phyloP scores from a whole-genome alignment of 139 green algal species.

The Micractinium sp. region DNA sequence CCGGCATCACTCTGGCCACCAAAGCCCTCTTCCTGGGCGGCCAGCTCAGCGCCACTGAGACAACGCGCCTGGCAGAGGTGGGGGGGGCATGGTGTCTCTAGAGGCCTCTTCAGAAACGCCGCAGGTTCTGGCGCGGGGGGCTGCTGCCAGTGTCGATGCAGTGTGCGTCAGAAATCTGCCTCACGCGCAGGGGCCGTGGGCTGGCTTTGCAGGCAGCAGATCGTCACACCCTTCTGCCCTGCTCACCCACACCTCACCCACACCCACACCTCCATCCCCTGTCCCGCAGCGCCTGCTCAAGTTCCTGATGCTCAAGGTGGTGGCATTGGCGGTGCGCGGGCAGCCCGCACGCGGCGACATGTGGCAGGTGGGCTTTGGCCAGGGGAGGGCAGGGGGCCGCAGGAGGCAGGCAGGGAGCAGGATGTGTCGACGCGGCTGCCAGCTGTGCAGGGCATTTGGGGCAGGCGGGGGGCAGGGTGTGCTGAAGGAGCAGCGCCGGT shows the following conservation, averaged over 20 bases:
- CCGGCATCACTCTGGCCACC: not conserved
- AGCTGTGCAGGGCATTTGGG: too few relatives aligned
- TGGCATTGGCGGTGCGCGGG: not conserved
- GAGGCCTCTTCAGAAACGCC: too few relatives aligned
- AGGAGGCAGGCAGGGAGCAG: too few relatives aligned
- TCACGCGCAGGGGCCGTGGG: not conserved
- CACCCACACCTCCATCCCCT: not conserved
- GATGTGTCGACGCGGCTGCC: too few relatives aligned
- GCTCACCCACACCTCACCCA: not conserved
- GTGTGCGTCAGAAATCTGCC: too few relatives aligned
- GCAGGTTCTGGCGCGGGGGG: too few relatives aligned
- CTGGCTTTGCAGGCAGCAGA: not conserved
- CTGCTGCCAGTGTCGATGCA: too few relatives aligned
- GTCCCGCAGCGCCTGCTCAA: slow-evolving; percentile 22
- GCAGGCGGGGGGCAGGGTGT: too few relatives aligned
- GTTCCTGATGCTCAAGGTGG: slow-evolving; percentile 34
- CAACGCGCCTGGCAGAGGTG: slow-evolving; percentile 23
- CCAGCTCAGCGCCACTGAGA: slow-evolving; percentile 26
- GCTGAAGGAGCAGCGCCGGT: too few relatives aligned
- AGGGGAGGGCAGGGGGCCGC: too few relatives aligned
- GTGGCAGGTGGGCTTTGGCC: not conserved
- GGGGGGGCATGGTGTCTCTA: not conserved
- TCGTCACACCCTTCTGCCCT: not conserved
- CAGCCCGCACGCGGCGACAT: not conserved
- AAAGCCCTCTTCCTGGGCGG: slow-evolving; percentile 34